Evolutionary conservation across 139 green algal species (phyloP), one percentile per base, ranked within the genome.

Genomic region (Ettlia oleoabundans): DNA sequence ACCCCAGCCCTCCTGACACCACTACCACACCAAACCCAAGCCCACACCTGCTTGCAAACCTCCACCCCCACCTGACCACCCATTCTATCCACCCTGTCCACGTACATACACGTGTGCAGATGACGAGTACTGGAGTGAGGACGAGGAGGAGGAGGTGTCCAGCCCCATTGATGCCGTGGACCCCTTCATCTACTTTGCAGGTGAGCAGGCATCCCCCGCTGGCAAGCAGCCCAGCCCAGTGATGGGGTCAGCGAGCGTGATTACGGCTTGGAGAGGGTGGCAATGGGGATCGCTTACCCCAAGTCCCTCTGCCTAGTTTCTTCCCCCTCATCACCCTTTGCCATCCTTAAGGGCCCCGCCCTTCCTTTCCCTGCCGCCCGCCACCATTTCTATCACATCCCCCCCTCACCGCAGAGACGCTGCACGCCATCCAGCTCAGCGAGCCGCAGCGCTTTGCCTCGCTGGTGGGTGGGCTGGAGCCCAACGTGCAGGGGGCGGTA

Each of bases 121-220:
- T 21, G 72, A 79, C 55, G 83, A 87, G 58, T 82, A 89, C n/a
- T 92, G 79, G 83, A 83, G 51, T n/a, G 66, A 65, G 22, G 83
- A 85, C 19, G 87, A 87, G 51, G 88, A 87, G 32, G 88, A 84
- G 52, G 82, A 92, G 58, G 75, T 87, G 61, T 41, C 73, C 33
- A 92, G 86, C 0, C 90, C 94, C 4, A 82, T 97, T 28, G 92
- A 96, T 42, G 74, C 85, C 22, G 81, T 95, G 15, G 90, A 96
- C 64, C 89, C 92, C 37, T 97, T 92, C 65, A 51, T 89, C 30
- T 52, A 77, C 0, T 94, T 97, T 63, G 85, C 88, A 9, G 65
- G 78, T 82, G 63, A 33, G 71, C 5, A 10, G 47, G 13, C n/a
- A n/a, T n/a, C n/a, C n/a, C n/a, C n/a, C 47, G 13, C 47, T 58